Percentiles rank a stretch among this genome's conserved stretches.
Conservation (phyloP, 1,284 basidiomycete genomes). For the Pholiota adiposa region DNA sequence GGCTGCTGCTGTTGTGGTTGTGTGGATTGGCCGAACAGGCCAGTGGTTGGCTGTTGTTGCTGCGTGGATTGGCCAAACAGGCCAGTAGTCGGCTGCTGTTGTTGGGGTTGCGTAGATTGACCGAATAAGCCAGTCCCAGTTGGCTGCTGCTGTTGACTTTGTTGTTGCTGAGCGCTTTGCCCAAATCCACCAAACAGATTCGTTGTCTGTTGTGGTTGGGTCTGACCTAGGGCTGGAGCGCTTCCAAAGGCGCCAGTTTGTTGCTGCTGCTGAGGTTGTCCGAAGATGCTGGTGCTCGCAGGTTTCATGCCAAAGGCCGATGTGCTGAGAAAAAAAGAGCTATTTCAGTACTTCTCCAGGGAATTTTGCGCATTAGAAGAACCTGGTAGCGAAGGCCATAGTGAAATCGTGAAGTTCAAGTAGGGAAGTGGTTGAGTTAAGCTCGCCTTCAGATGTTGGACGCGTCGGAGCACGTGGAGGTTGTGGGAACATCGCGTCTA, state of each 20-base stretch:
- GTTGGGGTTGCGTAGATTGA: conserved; percentile 26
- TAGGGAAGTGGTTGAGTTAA: neutral
- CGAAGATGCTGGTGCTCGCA: conserved; percentile 30
- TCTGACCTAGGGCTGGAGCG: conserved; percentile 17
- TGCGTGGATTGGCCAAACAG: conserved; percentile 29
- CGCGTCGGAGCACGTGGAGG: conserved; percentile 16
- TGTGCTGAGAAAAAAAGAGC: conserved; percentile 25
- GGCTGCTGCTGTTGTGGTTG: conserved; percentile 26
- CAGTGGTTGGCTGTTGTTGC: conserved; percentile 29
- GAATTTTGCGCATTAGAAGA: neutral
- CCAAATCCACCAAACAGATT: conserved; percentile 21
- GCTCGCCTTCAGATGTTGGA: neutral
- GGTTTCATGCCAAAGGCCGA: conserved; percentile 48
- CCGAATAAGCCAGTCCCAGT: conserved; percentile 26
- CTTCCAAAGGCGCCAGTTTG: conserved; percentile 29
- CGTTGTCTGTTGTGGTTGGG: conserved; percentile 18
- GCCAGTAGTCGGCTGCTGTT: conserved; percentile 31
- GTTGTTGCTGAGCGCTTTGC: conserved; percentile 23
- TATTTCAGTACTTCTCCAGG: neutral
- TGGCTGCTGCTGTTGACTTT: conserved; percentile 30
- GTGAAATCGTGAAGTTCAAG: neutral
- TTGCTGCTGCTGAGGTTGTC: conserved; percentile 31
- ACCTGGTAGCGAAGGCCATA: conserved; percentile 32
- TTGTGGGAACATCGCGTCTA: conserved; percentile 2
- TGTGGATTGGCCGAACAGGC: neutral